Conservation (phyloP, 164 flowering plant genomes). For the Vitis cinerea region DNA sequence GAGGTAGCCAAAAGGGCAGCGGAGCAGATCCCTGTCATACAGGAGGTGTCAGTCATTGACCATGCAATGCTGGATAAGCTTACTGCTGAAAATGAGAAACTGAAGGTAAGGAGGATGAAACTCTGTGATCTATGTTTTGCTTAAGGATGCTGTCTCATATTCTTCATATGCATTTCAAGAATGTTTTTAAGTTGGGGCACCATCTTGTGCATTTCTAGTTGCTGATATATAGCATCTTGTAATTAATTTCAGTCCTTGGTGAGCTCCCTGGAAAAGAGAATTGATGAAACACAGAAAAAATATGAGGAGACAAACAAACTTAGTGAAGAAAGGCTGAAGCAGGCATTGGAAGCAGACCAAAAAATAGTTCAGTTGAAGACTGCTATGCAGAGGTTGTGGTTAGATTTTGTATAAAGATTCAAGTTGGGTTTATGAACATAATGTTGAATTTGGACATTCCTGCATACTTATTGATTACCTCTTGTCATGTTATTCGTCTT, state of each 20-base stretch:
- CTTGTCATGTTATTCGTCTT: background rate
- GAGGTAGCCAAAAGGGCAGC: constrained; percentile 55
- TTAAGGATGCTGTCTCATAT: background rate
- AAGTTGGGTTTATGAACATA: background rate
- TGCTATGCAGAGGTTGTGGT: constrained; percentile 72
- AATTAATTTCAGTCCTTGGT: constrained; percentile 56
- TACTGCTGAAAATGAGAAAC: constrained; percentile 76
- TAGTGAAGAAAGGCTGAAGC: constrained; percentile 90
- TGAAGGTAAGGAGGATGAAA: constrained; percentile 51
- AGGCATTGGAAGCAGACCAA: constrained; percentile 85
- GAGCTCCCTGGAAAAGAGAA: constrained; percentile 77
- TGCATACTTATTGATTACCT: background rate
- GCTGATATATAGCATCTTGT: background rate
- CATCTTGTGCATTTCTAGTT: background rate
- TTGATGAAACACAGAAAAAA: constrained; percentile 86
- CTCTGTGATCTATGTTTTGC: background rate
- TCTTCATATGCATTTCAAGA: background rate
- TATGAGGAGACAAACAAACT: constrained; percentile 76
- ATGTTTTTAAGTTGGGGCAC: background rate
- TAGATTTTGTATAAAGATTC: background rate
- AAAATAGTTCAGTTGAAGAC: constrained; percentile 77
- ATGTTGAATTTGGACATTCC: background rate
- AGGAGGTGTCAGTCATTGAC: constrained; percentile 81
- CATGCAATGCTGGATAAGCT: constrained; percentile 61
- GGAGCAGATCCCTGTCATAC: constrained; percentile 49